Conservation (phyloP, 2,329 filamentous ascomycete species). For the Fusarium sp. region DNA sequence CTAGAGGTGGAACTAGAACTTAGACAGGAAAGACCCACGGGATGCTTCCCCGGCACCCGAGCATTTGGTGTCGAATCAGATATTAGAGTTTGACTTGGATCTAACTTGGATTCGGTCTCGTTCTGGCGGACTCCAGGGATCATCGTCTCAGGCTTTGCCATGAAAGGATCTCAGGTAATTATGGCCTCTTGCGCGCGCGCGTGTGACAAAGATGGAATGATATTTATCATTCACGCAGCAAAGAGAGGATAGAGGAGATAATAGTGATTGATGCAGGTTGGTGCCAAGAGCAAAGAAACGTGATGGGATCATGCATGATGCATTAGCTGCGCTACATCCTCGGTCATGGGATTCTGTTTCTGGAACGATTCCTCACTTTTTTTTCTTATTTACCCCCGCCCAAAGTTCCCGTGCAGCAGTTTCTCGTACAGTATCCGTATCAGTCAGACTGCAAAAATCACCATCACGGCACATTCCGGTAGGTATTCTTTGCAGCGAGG, state of each 20-base stretch:
- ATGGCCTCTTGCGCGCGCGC: constrained; percentile 4
- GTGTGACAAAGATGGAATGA: constrained; percentile 9
- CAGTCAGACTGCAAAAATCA: neutral
- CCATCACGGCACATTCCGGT: constrained; percentile 16
- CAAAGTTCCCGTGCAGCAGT: constrained; percentile 1
- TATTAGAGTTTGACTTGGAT: constrained; percentile 12
- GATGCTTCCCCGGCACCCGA: constrained; percentile 41
- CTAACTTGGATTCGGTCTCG: neutral
- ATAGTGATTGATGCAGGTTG: constrained; percentile 1
- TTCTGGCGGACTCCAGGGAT: constrained; percentile 5
- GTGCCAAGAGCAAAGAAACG: constrained; percentile 23
- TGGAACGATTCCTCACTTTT: constrained; percentile 27
- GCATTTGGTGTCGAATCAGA: constrained; percentile 37
- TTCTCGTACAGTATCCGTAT: constrained; percentile 9
- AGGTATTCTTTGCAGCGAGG: neutral
- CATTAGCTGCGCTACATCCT: constrained; percentile 26
- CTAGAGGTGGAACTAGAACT: constrained; percentile 15
- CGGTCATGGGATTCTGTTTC: constrained; percentile 41
- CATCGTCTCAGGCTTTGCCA: neutral
- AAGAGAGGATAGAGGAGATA: neutral
- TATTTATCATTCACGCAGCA: neutral
- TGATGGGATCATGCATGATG: constrained; percentile 36
- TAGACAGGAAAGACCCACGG: constrained; percentile 30
- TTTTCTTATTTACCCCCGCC: constrained; percentile 15
- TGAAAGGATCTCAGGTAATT: neutral